phyloP scores from a whole-genome alignment of 2,329 filamentous ascomycete species.

The Hypoxylon sp. region DNA sequence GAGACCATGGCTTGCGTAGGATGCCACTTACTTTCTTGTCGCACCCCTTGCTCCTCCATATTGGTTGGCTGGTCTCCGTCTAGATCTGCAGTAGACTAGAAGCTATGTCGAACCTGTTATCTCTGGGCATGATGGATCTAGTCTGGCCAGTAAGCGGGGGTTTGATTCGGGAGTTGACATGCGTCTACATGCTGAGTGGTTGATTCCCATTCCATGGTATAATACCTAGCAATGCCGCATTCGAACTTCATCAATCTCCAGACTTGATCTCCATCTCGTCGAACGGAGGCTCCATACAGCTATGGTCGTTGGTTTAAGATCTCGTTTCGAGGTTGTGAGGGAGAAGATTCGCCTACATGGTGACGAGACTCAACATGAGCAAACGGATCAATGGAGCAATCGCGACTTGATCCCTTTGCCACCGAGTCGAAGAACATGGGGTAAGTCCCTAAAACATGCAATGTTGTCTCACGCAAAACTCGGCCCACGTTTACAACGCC shows the following conservation, averaged over 20 bases:
- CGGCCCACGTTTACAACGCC: slow-evolving; percentile 16
- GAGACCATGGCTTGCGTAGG: slow-evolving; percentile 4
- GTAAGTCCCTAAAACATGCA: slow-evolving; percentile 35
- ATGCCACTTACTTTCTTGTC: slow-evolving; percentile 14
- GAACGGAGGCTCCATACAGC: background rate
- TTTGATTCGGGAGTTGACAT: slow-evolving; percentile 14
- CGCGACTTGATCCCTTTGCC: slow-evolving; percentile 60
- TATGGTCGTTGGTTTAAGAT: slow-evolving; percentile 34
- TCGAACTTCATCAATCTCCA: background rate
- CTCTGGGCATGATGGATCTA: slow-evolving; percentile 14
- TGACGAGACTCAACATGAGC: slow-evolving; percentile 60
- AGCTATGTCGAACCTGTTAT: slow-evolving; percentile 25
- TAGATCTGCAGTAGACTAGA: slow-evolving; percentile 6
- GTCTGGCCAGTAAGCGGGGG: background rate
- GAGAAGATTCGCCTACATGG: slow-evolving; percentile 57
- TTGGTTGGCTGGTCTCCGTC: slow-evolving; percentile 1
- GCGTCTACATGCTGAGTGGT: slow-evolving; percentile 13
- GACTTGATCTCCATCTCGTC: slow-evolving; percentile 5
- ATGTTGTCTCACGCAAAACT: background rate
- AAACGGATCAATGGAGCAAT: slow-evolving; percentile 66
- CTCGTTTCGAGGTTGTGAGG: slow-evolving; percentile 47
- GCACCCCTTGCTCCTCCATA: slow-evolving; percentile 11
- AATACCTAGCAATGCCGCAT: slow-evolving; percentile 18
- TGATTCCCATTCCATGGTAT: slow-evolving; percentile 20
- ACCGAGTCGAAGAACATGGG: slow-evolving; percentile 64